A percentile compares a stretch with the other conserved stretches of the same genome.
These are phyloP conservation scores for Gracilaria gracilis DNA, from an alignment of 23 red algal genomes.

Conservation along the genomic window DNA sequence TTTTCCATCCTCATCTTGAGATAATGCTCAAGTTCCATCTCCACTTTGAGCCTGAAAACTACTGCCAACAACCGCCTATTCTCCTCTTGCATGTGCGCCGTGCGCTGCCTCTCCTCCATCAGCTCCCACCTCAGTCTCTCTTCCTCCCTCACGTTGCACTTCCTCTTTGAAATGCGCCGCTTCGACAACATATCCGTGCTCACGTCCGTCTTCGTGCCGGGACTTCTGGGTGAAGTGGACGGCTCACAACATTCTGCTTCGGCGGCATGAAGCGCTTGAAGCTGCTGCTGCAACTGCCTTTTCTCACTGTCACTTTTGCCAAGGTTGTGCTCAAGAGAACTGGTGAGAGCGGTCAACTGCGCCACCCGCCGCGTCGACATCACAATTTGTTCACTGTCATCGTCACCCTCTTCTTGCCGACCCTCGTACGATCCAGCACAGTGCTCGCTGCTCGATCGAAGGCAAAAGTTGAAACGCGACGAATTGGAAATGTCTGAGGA, in stretches of 20 bases:
- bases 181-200: neutral
- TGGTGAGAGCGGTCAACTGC: too few relatives aligned
- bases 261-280: too few relatives aligned
- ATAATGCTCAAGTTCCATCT: constrained; percentile 3
- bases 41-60: constrained; percentile 12
- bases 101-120: constrained; percentile 4
- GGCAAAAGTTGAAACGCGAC: neutral
- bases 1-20: neutral
- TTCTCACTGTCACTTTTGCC: too few relatives aligned
- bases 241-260: too few relatives aligned
- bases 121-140: constrained; percentile 23
- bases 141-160: neutral
- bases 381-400: too few relatives aligned
- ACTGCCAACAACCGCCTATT: neutral
- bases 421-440: neutral
- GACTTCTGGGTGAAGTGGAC: too few relatives aligned
- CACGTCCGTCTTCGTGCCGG: neutral
- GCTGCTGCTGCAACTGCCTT: too few relatives aligned
- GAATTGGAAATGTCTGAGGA: neutral
- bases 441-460: neutral
- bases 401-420: too few relatives aligned
- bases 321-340: too few relatives aligned
- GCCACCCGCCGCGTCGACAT: too few relatives aligned
- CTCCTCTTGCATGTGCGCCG: neutral
- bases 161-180: neutral